Evolutionary conservation across 345 rosid genomes (phyloP), one percentile per base, ranked within the genome.

Genomic region (Atalantia buxifolia): DNA sequence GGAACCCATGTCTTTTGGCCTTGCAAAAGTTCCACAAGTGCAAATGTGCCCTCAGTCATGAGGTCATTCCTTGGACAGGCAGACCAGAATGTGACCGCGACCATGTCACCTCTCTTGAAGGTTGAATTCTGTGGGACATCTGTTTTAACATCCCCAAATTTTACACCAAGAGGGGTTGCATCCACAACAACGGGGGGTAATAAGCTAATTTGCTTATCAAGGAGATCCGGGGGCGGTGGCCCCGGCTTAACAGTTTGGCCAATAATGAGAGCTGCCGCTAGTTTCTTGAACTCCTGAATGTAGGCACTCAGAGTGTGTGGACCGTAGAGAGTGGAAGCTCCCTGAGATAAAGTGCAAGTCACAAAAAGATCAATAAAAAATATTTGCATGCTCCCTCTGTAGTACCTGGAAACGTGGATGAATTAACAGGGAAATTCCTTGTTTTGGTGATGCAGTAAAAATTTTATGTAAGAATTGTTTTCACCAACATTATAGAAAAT

Each of bases 41-140:
- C 89, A 60, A 91, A 93, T 42, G 98, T 93, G 56, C 97, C 98
- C 74, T 90, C 97, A 0, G 97, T 91, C 97, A 94, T 88, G 76
- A 93, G 89, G 85, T 94, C 98, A 28, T 93, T 94, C 81, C 97
- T 80, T 1, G 97, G 97, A 80, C 93, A 93, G 66, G 92, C 98
- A 22, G 98, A 91, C 97, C 95, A 93, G 88, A 94, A 93, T 60
- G 89, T 88, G 21, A 86, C 93, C 0, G 85, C 85, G 57, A 90
- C 97, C 28, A 75, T 79, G 64, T 87, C 88, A 0, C 94, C 94
- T 50, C 83, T 81, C 80, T 77, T 81, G 85, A 90, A 93, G 70
- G 89, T 93, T 65, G 96, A 82, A 77, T 91, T 90, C 13, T 69
- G 77, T 36, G 89, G 89, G 53, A 93, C 90, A 71, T 93, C 93